These are phyloP conservation scores for Mycena vitilis DNA, from an alignment of 768 basidiomycete genomes.

Conservation along the genomic window DNA sequence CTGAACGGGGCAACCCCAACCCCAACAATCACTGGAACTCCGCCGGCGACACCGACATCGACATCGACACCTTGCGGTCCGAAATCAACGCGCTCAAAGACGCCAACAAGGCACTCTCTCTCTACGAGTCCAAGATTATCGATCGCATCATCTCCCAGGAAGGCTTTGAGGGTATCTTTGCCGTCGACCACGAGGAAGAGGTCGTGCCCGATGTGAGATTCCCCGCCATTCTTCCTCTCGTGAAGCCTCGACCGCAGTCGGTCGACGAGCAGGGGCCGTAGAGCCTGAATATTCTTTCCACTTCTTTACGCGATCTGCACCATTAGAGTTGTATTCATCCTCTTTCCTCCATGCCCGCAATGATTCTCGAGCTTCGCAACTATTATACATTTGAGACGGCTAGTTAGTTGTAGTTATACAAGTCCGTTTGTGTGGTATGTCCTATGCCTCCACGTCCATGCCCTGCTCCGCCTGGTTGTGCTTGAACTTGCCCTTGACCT, in stretches of 20 bases:
- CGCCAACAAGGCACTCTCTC: slow-evolving; percentile 93
- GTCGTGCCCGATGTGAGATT: slow-evolving; percentile 48
- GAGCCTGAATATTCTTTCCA: too few species aligned
- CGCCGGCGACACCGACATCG: slow-evolving; percentile 58
- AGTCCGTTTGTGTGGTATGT: slow-evolving; percentile 10
- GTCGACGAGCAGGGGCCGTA: too few species aligned
- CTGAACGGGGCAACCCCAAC: slow-evolving; percentile 63
- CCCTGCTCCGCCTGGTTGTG: slow-evolving; percentile 49
- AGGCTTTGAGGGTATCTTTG: slow-evolving; percentile 96
- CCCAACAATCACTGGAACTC: slow-evolving; percentile 61
- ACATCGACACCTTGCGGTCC: slow-evolving; percentile 78
- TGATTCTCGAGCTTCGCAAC: too few species aligned
- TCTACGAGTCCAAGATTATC: slow-evolving; percentile 98
- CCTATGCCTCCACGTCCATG: slow-evolving; percentile 54
- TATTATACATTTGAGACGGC: neutral
- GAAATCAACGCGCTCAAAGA: slow-evolving; percentile 95
- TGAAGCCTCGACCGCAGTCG: slow-evolving; percentile 72
- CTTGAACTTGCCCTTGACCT: slow-evolving; percentile 51
- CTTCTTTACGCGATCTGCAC: too few species aligned
- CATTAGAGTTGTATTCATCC: too few species aligned
- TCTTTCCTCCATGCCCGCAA: too few species aligned
- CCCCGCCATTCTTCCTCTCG: slow-evolving; percentile 42
- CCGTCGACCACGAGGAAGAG: slow-evolving; percentile 86
- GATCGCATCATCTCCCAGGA: slow-evolving; percentile 97
- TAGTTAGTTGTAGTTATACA: slow-evolving; percentile 5